These are phyloP conservation scores for Saksenaea oblongispora DNA, from an alignment of 371 early-diverging fungal genomes.

Conservation along the genomic window DNA sequence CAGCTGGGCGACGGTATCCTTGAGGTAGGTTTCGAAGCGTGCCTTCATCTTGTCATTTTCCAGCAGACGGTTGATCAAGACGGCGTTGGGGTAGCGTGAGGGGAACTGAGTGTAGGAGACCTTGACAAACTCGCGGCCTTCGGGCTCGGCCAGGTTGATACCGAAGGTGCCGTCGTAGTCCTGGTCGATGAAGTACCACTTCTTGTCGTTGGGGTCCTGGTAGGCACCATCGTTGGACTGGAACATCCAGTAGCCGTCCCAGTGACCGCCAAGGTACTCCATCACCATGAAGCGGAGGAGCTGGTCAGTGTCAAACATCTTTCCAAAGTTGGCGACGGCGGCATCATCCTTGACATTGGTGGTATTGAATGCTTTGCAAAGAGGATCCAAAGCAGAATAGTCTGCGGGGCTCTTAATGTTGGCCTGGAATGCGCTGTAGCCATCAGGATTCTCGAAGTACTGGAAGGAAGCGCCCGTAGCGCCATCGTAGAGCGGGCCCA, in stretches of 20 bases:
- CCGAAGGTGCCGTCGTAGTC: slow-evolving; percentile 65
- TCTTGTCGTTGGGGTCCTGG: slow-evolving; percentile 46
- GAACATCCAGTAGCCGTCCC: slow-evolving; percentile 63
- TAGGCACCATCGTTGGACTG: slow-evolving; percentile 61
- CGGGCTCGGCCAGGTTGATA: slow-evolving; percentile 43
- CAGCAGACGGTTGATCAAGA: slow-evolving; percentile 54
- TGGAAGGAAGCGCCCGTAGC: slow-evolving; percentile 51
- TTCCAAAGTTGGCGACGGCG: slow-evolving; percentile 36
- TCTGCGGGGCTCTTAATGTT: slow-evolving; percentile 41
- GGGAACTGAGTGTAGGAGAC: slow-evolving; percentile 43
- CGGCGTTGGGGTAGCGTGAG: slow-evolving; percentile 33
- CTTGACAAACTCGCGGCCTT: slow-evolving; percentile 24
- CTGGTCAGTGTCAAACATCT: slow-evolving; percentile 42
- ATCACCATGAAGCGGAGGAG: slow-evolving; percentile 63
- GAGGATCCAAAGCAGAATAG: slow-evolving; percentile 32
- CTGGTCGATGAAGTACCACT: slow-evolving; percentile 50
- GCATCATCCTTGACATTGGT: slow-evolving; percentile 43
- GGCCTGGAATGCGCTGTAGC: slow-evolving; percentile 35
- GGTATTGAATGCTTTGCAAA: slow-evolving; percentile 40
- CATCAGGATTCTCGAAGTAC: slow-evolving; percentile 17
- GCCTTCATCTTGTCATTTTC: slow-evolving; percentile 35
- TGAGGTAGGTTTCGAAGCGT: slow-evolving; percentile 50
- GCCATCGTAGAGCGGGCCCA: slow-evolving; percentile 59
- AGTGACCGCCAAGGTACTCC: slow-evolving; percentile 56
- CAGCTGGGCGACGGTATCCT: slow-evolving; percentile 36